Percentiles rank a stretch among this genome's conserved stretches.
Evolutionary conservation across 306 rosid species (phyloP).

Genomic region (Prinsepia uniflora): DNA sequence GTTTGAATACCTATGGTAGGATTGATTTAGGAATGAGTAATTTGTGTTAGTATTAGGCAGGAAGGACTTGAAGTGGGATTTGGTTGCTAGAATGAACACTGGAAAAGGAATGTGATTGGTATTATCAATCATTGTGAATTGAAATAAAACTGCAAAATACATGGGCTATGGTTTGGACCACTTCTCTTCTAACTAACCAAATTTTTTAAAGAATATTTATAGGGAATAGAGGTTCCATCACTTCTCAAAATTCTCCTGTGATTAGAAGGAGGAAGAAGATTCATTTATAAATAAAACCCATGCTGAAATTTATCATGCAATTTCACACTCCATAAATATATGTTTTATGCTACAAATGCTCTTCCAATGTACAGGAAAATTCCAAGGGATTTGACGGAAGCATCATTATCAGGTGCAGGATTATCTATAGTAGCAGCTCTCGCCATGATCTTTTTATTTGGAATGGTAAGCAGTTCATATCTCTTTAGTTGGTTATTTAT

Average conservation of each 20-base stretch:
- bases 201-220: background rate
- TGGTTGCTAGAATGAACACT: background rate
- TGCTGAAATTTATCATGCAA: background rate
- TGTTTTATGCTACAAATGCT: constrained; percentile 9
- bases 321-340: background rate
- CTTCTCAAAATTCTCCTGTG: background rate
- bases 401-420: constrained; percentile 92
- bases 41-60: background rate
- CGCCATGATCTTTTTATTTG: constrained; percentile 80
- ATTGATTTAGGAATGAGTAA: background rate
- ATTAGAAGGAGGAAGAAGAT: background rate
- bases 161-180: background rate
- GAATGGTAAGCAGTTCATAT: constrained; percentile 64
- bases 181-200: background rate
- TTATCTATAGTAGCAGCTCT: constrained; percentile 85
- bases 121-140: background rate
- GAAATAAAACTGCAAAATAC: background rate
- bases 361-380: constrained; percentile 64
- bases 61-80: background rate
- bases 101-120: background rate
- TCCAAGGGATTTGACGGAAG: constrained; percentile 97
- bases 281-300: background rate
- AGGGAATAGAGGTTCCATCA: background rate
- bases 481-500: constrained; percentile 10
- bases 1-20: background rate